Conservation (phyloP, 169 alveolate species). For the Toxoplasma gondii region DNA sequence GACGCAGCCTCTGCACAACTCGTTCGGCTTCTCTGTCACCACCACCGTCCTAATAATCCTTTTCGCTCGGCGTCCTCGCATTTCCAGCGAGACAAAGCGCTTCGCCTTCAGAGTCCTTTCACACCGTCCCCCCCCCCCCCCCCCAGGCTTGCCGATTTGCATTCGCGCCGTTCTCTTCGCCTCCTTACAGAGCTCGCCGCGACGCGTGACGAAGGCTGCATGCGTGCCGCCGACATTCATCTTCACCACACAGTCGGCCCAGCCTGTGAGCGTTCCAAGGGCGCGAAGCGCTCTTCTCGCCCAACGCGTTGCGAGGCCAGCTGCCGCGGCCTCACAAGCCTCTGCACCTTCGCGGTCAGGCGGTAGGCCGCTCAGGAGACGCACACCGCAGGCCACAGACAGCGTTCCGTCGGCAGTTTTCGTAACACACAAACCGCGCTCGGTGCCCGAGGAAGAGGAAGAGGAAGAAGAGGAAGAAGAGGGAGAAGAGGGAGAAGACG, state of each 20-base stretch:
- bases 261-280: neutral
- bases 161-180: no score
- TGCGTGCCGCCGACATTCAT: slow-evolving; percentile 42
- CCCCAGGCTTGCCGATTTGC: no score
- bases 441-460: neutral
- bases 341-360: neutral
- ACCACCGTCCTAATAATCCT: no score
- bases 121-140: neutral
- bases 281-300: neutral
- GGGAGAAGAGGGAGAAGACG: neutral
- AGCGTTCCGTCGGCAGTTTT: neutral
- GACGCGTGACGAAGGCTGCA: slow-evolving; percentile 49
- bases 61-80: no score
- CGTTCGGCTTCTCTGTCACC: no score
- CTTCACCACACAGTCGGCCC: slow-evolving; percentile 21
- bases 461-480: neutral
- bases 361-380: neutral
- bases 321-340: neutral
- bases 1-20: no score
- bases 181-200: slow-evolving; percentile 44
- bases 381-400: neutral
- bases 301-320: neutral
- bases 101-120: neutral
- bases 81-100: no score
- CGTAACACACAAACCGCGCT: neutral